Evolutionary conservation across 2,329 filamentous ascomycete genomes (phyloP).

Genomic region (Penicillium janthinellum): DNA sequence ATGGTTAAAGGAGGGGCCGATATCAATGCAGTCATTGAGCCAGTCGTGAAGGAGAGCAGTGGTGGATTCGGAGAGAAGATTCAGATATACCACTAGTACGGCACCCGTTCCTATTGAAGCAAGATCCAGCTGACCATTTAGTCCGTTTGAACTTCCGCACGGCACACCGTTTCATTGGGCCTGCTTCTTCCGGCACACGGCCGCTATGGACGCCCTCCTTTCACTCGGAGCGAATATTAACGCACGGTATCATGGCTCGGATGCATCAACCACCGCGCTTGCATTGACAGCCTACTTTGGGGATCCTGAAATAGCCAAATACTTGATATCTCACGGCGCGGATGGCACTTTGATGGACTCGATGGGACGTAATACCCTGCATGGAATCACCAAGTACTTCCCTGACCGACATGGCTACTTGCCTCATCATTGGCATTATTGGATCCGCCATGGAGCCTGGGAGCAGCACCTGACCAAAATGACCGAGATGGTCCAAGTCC

Average conservation of each 20-base stretch:
- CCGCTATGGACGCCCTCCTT: constrained; percentile 26
- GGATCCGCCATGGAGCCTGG: constrained; percentile 33
- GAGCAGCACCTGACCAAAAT: constrained; percentile 23
- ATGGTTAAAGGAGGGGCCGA: constrained; percentile 24
- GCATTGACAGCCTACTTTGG: constrained; percentile 26
- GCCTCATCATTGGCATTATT: constrained; percentile 32
- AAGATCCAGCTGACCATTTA: constrained; percentile 12
- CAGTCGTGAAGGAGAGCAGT: constrained; percentile 20
- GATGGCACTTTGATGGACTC: constrained; percentile 24
- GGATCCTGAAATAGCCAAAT: constrained; percentile 20
- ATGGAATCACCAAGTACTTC: constrained; percentile 25
- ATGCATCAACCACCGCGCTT: constrained; percentile 28
- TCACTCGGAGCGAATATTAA: constrained; percentile 29
- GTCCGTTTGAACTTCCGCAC: constrained; percentile 32
- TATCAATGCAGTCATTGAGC: constrained; percentile 25
- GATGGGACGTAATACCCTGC: constrained; percentile 27
- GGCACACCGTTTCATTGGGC: constrained; percentile 34
- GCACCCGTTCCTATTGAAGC: not conserved
- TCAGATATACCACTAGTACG: constrained; percentile 32
- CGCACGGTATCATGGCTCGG: constrained; percentile 22
- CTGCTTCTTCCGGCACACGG: constrained; percentile 22
- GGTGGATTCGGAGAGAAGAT: constrained; percentile 24
- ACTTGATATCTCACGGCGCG: constrained; percentile 26
- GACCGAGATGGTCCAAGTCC: not conserved
- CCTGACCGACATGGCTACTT: constrained; percentile 30